Base-by-base conservation (phyloP, 2,329 filamentous ascomycete species). In the Alternaria rosae region DNA sequence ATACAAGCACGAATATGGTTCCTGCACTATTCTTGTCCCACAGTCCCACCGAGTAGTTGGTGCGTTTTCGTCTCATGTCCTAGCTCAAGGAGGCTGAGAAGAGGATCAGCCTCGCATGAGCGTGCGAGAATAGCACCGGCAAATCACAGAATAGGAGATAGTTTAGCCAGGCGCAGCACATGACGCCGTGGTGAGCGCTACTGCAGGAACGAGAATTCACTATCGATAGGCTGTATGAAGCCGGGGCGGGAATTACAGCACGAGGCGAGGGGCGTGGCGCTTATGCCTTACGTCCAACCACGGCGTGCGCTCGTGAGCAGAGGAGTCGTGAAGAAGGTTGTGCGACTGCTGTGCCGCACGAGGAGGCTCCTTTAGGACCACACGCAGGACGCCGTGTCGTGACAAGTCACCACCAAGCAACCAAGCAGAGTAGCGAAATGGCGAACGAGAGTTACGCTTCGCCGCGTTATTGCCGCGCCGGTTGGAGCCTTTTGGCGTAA, bases 401-500 rank as follows among this genome's bases (percentile, higher is more conserved):
- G 50, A n/a, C 53, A 28, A 35, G 35, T 35, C 45, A 44, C 21
- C 25, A 58, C 26, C 21, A 25, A 51, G 47, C 47, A 6, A 51
- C 47, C 47, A 53, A 45, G 57, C 45, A 56, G 41, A 45, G 54
- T 48, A 56, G 55, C 45, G 28, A 57, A 23, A 38, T 17, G 30
- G 28, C 30, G 30, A 51, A 32, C 30, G 35, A 32, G 21, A 15
- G 28, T 51, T 51, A 56, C 42, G 42, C 48, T 43, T 48, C 43
- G 48, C 61, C 48, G 53, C 48, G 43, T 43, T 57, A 52, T 57
- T 55, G 61, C 61, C 61, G 58, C 61, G 61, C 54, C 44, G 26
- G 53, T 64, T 64, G 50, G 61, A 42, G 13, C 10, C 28, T 6
- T 38, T 61, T 64, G 58, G 61, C 58, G 57, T 28, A 64, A 64